Percentiles rank a stretch among this genome's conserved stretches.
Conservation (phyloP, 352 stramenopile genomes). For the Phytopythium sindhum region DNA sequence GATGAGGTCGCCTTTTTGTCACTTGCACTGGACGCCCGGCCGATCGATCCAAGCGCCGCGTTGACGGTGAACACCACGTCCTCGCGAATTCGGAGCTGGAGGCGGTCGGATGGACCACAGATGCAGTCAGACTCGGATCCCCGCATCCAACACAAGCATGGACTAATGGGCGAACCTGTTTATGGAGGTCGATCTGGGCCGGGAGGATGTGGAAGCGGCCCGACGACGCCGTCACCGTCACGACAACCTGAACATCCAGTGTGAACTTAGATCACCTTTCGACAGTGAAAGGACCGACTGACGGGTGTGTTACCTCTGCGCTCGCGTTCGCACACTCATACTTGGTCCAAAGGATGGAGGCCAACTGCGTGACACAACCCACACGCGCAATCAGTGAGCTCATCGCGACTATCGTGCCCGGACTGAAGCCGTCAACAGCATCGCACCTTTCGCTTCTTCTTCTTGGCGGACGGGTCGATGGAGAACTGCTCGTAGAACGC, state of each 20-base stretch:
- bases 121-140: not conserved
- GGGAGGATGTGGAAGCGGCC: conserved; percentile 49
- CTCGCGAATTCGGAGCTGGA: conserved; percentile 63
- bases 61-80: conserved; percentile 78
- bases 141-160: not conserved
- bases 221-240: conserved; percentile 49
- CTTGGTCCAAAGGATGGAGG: conserved; percentile 58
- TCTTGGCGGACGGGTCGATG: conserved; percentile 49
- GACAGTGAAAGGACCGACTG: not conserved
- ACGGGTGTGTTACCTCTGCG: conserved; percentile 42
- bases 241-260: conserved; percentile 29
- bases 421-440: not conserved
- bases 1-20: not conserved
- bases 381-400: not conserved
- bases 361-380: conserved; percentile 27
- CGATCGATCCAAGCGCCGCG: conserved; percentile 72
- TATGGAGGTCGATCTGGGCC: conserved; percentile 65
- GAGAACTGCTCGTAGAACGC: conserved; percentile 69
- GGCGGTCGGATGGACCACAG: not conserved
- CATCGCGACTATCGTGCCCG: not conserved
- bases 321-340: conserved; percentile 51
- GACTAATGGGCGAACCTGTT: conserved; percentile 30
- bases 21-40: conserved; percentile 18
- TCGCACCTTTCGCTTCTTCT: conserved; percentile 62
- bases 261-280: not conserved